These are phyloP conservation scores for Spizellomyces sp. DNA, from an alignment of 192 early-diverging fungal species.

Conservation along the genomic window DNA sequence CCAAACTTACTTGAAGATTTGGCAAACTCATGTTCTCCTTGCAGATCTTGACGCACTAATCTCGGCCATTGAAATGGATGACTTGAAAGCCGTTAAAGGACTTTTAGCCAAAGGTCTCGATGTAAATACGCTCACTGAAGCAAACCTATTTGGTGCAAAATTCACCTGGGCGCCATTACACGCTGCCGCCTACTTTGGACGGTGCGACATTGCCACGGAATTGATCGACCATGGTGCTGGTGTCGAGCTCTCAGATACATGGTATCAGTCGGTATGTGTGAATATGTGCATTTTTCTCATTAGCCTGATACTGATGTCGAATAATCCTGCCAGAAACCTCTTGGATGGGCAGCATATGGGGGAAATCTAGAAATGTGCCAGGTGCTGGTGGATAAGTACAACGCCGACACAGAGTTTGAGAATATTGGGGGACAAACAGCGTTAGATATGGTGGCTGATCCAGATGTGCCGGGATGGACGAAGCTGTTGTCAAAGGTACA, in stretches of 20 bases:
- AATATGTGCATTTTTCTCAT: background rate
- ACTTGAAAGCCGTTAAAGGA: constrained; percentile 29
- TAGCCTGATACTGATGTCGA: background rate
- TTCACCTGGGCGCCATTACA: constrained; percentile 88
- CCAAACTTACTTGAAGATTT: too few relatives aligned
- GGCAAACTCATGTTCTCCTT: background rate
- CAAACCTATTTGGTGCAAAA: constrained; percentile 52
- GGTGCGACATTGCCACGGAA: constrained; percentile 62
- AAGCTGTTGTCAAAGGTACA: constrained; percentile 41
- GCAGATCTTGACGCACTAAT: constrained; percentile 39
- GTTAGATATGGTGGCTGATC: constrained; percentile 76
- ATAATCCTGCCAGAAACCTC: constrained; percentile 48
- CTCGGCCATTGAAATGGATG: constrained; percentile 42
- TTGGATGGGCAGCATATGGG: constrained; percentile 90
- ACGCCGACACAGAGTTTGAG: constrained; percentile 71
- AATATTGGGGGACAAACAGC: constrained; percentile 81
- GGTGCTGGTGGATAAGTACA: constrained; percentile 73
- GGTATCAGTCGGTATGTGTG: constrained; percentile 60
- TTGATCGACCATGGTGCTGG: constrained; percentile 78
- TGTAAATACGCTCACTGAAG: constrained; percentile 44
- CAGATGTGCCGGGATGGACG: constrained; percentile 52
- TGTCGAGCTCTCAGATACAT: constrained; percentile 80
- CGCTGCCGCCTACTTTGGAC: constrained; percentile 82
- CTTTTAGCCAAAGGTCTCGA: constrained; percentile 29
- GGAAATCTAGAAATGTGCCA: constrained; percentile 69